Evolutionary conservation across 495 filamentous ascomycete genomes (phyloP), one percentile per base, ranked within the genome.

Genomic region (Podospora anserina): DNA sequence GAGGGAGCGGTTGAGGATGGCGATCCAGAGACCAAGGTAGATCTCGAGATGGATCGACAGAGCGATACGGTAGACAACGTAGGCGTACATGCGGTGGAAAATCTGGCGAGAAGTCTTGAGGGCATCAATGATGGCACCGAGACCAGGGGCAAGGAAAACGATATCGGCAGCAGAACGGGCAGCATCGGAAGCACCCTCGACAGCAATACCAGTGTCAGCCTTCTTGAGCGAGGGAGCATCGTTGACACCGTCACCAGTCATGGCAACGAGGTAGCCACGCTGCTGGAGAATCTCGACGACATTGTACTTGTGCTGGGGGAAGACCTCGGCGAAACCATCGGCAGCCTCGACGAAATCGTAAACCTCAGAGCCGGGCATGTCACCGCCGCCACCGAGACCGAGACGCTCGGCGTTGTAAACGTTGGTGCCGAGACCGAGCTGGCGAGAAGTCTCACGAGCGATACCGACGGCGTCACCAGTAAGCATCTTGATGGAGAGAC

Each of bases 201-300:
- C 93, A 72, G 93, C 93, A 83, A 97, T 96, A 82, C 92, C 89
- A 77, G 89, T 91, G 82, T 97, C 94, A 20, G 94, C 94, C 83
- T 96, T 97, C 85, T 97, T 97, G 65, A 97, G 84, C 53, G 93
- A 97, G 39, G 94, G 94, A 62, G 94, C 94, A 81, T 97, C 94
- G 81, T 97, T 97, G 78, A 97, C 94, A 86, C 94, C 94, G 76
- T 97, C 94, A 82, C 94, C 94, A 81, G 94, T 97, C 94, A 97
- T 97, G 73, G 94, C 94, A 80, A 96, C 94, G 55, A 97, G 85
- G 85, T 96, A 94, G 73, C 94, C 94, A 85, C 94, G 91, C 82
- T 97, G 91, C 81, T 97, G 94, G 32, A 97, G 89, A 82, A 97
- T 96, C 80, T 96, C 91, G 71, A 97, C 94, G 75, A 97, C 94